Evolutionary conservation across 495 filamentous ascomycete genomes (phyloP), one percentile per base, ranked within the genome.

Genomic region (Cenococcum geophilum): DNA sequence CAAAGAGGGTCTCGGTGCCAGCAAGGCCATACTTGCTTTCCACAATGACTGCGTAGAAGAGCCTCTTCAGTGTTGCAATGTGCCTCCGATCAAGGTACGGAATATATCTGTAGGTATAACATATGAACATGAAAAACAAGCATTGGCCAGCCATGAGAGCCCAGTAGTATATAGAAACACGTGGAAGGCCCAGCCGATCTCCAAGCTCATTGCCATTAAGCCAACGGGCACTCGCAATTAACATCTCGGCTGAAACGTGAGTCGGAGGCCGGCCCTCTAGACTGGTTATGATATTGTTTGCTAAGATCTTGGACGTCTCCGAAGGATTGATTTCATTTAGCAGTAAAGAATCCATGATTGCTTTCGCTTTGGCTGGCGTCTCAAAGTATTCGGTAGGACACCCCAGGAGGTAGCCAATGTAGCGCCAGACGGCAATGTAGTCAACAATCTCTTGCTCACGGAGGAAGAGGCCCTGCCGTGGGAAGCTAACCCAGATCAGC

Each of bases 361-460:
- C 74, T 61, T 77, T 81, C 0, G 85, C 84, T 27, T 76, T 77
- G 10, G 72, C 72, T 0, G 82, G 76, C 21, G 74, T 81, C 20
- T 75, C 74, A 58, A 91, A 82, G 35, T 71, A 67, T 36, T 82
- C 76, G 0, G 80, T 82, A 1, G 86, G 86, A 4, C 82, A 82
- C 1, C 87, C 89, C 70, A 91, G 78, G 48, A 91, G 81, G 65
- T 88, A 77, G 0, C 81, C 86, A 20, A 91, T 80, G 32, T 88
- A 83, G 0, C 88, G 79, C 89, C 89, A 92, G 0, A 92, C 74
- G 0, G 88, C 87, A 54, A 89, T 76, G 63, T 89, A 92, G 61
- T 90, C 87, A 1, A 60, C 62, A 22, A 80, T 82, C 63, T 92
- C 89, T 34, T 80, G 79, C n/a, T 80, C 52, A 0, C 75, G 75